Conservation (phyloP, 495 filamentous ascomycete genomes). For the Penicillium psychrofluorescens region DNA sequence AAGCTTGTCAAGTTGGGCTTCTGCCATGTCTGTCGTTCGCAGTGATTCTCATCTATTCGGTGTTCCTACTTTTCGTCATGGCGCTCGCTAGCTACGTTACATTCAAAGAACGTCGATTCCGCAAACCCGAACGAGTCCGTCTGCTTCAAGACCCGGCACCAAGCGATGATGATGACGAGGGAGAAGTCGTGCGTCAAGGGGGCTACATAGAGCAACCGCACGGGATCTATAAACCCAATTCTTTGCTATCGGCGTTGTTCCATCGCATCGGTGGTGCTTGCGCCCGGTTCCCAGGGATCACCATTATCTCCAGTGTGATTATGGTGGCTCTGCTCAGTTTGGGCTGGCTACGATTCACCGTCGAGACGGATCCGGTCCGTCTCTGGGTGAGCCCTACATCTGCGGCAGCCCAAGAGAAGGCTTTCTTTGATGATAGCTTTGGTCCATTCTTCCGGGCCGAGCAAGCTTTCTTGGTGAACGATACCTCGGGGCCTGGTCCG, state of each 20-base stretch:
- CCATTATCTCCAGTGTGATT: conserved; percentile 63
- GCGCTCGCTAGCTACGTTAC: conserved; percentile 66
- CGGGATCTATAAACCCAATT: conserved; percentile 71
- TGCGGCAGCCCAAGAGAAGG: conserved; percentile 83
- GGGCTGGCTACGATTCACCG: conserved; percentile 77
- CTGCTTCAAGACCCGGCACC: conserved; percentile 77
- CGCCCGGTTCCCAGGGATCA: conserved; percentile 76
- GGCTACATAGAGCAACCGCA: conserved; percentile 62
- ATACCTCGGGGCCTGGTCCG: conserved; percentile 53
- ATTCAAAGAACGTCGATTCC: conserved; percentile 61
- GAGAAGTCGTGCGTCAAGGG: conserved; percentile 62
- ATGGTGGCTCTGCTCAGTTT: conserved; percentile 69
- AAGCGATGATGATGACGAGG: conserved; percentile 85
- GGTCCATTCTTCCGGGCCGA: conserved; percentile 93
- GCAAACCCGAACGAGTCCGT: conserved; percentile 70
- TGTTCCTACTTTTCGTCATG: conserved; percentile 61
- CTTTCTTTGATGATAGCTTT: conserved; percentile 90
- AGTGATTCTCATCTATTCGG: conserved; percentile 77
- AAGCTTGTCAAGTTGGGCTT: conserved; percentile 73
- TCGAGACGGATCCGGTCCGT: conserved; percentile 84
- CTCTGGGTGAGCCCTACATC: conserved; percentile 95
- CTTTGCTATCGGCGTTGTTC: conserved; percentile 69
- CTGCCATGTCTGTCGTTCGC: conserved; percentile 88
- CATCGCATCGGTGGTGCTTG: conserved; percentile 73
- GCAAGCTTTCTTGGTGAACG: conserved; percentile 90